A percentile compares a stretch with the other conserved stretches of the same genome.
phyloP scores from a whole-genome alignment of 1,284 basidiomycete species.

The Rhodotorula glutinis region DNA sequence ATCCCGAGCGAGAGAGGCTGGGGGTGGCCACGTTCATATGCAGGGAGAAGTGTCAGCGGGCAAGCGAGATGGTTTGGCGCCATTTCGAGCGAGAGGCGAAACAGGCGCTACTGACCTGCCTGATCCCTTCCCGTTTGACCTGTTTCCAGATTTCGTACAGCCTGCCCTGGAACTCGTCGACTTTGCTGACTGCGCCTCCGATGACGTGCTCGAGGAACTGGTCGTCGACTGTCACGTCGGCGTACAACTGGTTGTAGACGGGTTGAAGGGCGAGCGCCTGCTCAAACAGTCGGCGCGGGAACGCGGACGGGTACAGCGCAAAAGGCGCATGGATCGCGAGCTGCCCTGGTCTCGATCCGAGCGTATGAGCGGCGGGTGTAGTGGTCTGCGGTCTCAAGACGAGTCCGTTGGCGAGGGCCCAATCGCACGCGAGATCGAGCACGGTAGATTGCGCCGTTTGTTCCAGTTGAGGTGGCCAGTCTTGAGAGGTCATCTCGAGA shows the following conservation, averaged over 20 bases:
- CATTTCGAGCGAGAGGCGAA: neutral
- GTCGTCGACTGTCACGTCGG: slow-evolving; percentile 74
- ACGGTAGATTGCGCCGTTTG: neutral
- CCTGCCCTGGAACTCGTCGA: slow-evolving; percentile 80
- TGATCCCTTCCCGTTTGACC: slow-evolving; percentile 60
- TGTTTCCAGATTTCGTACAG: slow-evolving; percentile 82
- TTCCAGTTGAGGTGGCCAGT: slow-evolving; percentile 6
- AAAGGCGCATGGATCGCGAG: slow-evolving; percentile 76
- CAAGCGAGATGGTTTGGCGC: neutral
- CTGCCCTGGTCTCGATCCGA: slow-evolving; percentile 12
- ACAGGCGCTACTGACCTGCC: slow-evolving; percentile 43
- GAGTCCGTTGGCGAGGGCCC: slow-evolving; percentile 78
- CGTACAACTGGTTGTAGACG: slow-evolving; percentile 80
- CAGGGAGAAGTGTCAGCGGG: neutral
- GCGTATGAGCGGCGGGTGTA: neutral
- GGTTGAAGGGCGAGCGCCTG: slow-evolving; percentile 67
- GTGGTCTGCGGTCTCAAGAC: slow-evolving; percentile 54
- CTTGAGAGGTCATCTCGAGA: neutral
- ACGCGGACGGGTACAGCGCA: slow-evolving; percentile 79
- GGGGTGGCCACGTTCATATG: neutral
- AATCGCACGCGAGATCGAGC: slow-evolving; percentile 62
- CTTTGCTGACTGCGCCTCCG: slow-evolving; percentile 72
- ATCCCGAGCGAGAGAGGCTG: slow-evolving; percentile 82
- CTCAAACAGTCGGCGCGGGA: slow-evolving; percentile 71
- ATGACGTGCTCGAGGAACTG: slow-evolving; percentile 78